A percentile compares a stretch with the other conserved stretches of the same genome.
phyloP scores from a whole-genome alignment of 306 rosid genomes.

The Rubus idaeus region DNA sequence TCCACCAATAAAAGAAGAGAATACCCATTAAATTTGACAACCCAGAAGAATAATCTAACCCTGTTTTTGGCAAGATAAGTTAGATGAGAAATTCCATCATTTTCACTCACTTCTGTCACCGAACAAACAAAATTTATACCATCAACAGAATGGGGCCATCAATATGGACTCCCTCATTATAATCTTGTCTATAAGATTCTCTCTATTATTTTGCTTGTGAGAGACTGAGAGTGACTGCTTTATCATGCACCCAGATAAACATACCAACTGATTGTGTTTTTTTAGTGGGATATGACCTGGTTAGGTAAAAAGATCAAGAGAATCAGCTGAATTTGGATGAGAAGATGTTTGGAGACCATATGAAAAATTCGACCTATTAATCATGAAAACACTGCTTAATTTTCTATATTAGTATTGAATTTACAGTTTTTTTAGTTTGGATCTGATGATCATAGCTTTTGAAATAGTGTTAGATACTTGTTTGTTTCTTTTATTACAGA shows the following conservation, averaged over 20 bases:
- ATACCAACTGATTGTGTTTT: constrained; percentile 35
- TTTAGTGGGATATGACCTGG: constrained; percentile 40
- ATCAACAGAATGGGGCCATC: constrained; percentile 38
- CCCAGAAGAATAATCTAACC: constrained; percentile 11
- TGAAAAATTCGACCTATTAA: not conserved
- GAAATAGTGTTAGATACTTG: not conserved
- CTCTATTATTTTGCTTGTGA: constrained; percentile 67
- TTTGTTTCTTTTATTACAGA: not conserved
- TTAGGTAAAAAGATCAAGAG: constrained; percentile 47
- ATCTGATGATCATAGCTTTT: constrained; percentile 13
- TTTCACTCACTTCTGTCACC: constrained; percentile 48
- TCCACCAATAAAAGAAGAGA: constrained; percentile 26
- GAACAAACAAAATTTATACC: constrained; percentile 34
- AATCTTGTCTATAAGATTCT: constrained; percentile 74
- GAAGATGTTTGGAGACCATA: constrained; percentile 18
- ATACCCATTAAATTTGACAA: constrained; percentile 26
- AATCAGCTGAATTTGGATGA: constrained; percentile 34
- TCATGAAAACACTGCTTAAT: not conserved
- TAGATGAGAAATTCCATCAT: constrained; percentile 49
- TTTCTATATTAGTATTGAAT: not conserved
- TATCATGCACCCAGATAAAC: constrained; percentile 49
- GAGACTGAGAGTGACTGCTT: constrained; percentile 59
- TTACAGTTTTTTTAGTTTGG: not conserved
- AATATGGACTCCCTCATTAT: constrained; percentile 58
- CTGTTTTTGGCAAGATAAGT: constrained; percentile 24